A percentile compares a stretch with the other conserved stretches of the same genome.
phyloP scores from a whole-genome alignment of 2,329 filamentous ascomycete species.

The Colletotrichum viniferum region DNA sequence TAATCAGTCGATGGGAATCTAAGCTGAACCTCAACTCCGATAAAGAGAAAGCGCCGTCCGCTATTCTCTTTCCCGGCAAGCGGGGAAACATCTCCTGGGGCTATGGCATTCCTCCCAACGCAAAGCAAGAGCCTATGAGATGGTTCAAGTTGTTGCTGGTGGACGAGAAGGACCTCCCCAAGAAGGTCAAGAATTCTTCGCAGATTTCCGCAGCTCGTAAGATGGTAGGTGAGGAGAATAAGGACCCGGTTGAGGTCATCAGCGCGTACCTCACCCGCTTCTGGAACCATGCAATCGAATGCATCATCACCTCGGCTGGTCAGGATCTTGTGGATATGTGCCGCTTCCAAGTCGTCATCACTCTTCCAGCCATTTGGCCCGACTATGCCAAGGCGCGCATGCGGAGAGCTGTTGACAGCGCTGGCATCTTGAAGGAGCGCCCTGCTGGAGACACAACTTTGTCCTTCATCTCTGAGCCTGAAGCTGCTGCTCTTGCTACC shows the following conservation, averaged over 20 bases:
- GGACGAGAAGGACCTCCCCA: slow-evolving; percentile 31
- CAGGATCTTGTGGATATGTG: slow-evolving; percentile 23
- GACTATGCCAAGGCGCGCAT: slow-evolving; percentile 40
- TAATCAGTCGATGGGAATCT: slow-evolving; percentile 35
- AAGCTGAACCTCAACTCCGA: slow-evolving; percentile 27
- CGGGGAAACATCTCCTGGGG: slow-evolving; percentile 30
- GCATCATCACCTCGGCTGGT: slow-evolving; percentile 30
- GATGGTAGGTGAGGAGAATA: slow-evolving; percentile 5
- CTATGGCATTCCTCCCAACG: slow-evolving; percentile 27
- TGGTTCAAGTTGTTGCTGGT: slow-evolving; percentile 50
- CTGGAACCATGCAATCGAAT: slow-evolving; percentile 33
- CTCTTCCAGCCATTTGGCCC: slow-evolving; percentile 51
- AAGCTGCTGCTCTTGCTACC: slow-evolving; percentile 46
- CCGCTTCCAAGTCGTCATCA: slow-evolving; percentile 42
- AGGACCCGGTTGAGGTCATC: slow-evolving; percentile 31
- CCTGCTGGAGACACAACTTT: slow-evolving; percentile 32
- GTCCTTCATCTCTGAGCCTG: slow-evolving; percentile 45
- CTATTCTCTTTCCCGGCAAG: slow-evolving; percentile 23
- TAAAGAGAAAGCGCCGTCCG: slow-evolving; percentile 33
- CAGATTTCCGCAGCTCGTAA: slow-evolving; percentile 24
- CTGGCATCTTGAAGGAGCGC: slow-evolving; percentile 38
- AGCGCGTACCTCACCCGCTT: slow-evolving; percentile 35
- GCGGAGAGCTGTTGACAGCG: slow-evolving; percentile 33
- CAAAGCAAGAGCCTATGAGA: slow-evolving; percentile 24
- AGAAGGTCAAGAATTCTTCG: slow-evolving; percentile 21